Conservation (phyloP, 2,329 filamentous ascomycete genomes). For the Graphium sp. region DNA sequence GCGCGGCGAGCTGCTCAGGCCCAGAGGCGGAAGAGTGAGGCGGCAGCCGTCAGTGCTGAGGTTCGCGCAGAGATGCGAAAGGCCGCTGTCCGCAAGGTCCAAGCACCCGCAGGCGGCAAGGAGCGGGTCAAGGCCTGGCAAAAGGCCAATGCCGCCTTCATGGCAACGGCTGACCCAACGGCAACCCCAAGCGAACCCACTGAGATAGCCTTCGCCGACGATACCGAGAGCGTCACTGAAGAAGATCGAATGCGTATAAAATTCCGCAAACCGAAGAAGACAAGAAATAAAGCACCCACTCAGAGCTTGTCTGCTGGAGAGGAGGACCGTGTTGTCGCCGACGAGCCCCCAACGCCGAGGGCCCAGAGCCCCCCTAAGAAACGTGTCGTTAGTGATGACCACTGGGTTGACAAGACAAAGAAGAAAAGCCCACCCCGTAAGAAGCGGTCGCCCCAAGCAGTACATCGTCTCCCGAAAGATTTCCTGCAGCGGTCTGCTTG, state of each 20-base stretch:
- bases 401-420: constrained; percentile 56
- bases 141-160: constrained; percentile 53
- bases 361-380: constrained; percentile 58
- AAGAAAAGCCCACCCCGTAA: constrained; percentile 23
- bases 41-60: constrained; percentile 40
- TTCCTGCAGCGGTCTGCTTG: constrained; percentile 34
- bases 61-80: constrained; percentile 15
- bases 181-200: constrained; percentile 39
- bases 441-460: constrained; percentile 9
- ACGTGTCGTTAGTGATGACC: constrained; percentile 80
- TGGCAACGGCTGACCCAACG: constrained; percentile 31
- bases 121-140: constrained; percentile 79
- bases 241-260: constrained; percentile 42
- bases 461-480: constrained; percentile 32
- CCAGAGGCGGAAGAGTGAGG: constrained; percentile 36
- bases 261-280: constrained; percentile 16
- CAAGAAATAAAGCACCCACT: constrained; percentile 7
- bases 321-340: constrained; percentile 3
- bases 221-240: constrained; percentile 44
- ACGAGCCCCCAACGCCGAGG: constrained; percentile 10
- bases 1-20: constrained; percentile 34
- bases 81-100: constrained; percentile 38
- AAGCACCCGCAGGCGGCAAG: constrained; percentile 49
- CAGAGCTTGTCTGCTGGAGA: background rate
- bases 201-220: constrained; percentile 41